Base-by-base conservation (phyloP, 139 green algal genomes). In the Chlorella sp. region DNA sequence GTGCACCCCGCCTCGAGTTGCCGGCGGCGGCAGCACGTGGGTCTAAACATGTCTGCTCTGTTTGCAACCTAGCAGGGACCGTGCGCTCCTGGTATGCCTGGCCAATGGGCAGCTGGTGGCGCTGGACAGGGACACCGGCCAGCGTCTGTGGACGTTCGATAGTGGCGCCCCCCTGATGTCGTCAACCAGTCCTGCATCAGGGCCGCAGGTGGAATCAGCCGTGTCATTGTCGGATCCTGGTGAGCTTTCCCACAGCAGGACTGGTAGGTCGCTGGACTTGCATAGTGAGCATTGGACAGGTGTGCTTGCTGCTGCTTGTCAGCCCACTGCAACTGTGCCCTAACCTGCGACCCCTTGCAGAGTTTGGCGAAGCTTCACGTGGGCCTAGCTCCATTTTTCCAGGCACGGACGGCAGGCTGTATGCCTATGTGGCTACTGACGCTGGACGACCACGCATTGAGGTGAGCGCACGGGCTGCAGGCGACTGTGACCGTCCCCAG, bases 401-500 rank as follows among this genome's bases (percentile, higher is more conserved):
- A 0, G 96, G 96, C 15, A 90, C 92, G 4, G 96, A 99, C 74
- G 97, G 97, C 44, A 89, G 88, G 25, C 87, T 99, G 75, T 99
- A 99, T 83, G 84, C 88, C 7, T 97, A 97, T 62, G 13, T 62
- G 28, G 76, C 56, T 6, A 30, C 34, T 1, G 56, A 73, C 25
- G 76, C 20, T 11, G 41, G 26, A 34, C 26, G 34, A 1, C 60
- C 76, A 15, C 76, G 65, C 11, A 82, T 82, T 17, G 76, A 82
- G 76, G 76, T 39, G 47, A 34, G 74, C 26, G 0, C 0, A 7
- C 4, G 32, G 34, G 30, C 1, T 72, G 65, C 1, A 39, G 28
- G 28, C n/a, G 17, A 20, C 28, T 39, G 64, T 2, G 11, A 38
- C 30, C 26, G 21, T 20, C 64, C 3, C 26, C 64, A 38, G 11